These are phyloP conservation scores for Rhodotorula sp. DNA, from an alignment of 1,284 basidiomycete species.

Conservation along the genomic window DNA sequence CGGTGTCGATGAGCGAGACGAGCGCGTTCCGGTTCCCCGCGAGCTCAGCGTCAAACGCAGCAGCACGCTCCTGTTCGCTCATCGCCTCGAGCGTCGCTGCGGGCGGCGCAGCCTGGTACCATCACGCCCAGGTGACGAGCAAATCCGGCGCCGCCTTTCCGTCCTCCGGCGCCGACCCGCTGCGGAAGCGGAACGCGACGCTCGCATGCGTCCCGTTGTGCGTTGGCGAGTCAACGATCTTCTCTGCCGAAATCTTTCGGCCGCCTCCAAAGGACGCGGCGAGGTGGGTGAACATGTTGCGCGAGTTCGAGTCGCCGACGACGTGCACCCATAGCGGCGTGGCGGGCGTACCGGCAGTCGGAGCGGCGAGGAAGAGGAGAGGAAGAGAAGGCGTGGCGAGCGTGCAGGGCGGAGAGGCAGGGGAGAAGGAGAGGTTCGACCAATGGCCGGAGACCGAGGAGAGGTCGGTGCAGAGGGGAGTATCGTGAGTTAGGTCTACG, in stretches of 20 bases:
- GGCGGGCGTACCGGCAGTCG: neutral
- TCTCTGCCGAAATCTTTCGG: conserved; percentile 9
- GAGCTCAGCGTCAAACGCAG: neutral
- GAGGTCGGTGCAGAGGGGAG: conserved; percentile 15
- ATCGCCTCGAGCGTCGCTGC: neutral
- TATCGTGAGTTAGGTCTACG: neutral
- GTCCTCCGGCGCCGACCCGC: neutral
- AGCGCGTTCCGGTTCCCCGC: conserved; percentile 22
- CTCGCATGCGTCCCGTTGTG: conserved; percentile 35
- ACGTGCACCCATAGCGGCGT: conserved; percentile 33
- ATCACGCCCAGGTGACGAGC: conserved; percentile 39
- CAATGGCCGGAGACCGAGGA: conserved; percentile 25
- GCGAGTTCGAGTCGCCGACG: conserved; percentile 40
- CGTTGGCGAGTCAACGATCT: conserved; percentile 23
- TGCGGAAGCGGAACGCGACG: conserved; percentile 12
- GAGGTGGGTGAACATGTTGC: conserved; percentile 30
- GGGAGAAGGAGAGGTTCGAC: conserved; percentile 15
- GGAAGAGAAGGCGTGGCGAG: conserved; percentile 16
- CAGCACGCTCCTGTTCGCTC: neutral
- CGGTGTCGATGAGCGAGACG: conserved; percentile 18
- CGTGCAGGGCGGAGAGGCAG: conserved; percentile 7
- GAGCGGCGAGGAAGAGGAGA: neutral
- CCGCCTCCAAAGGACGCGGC: conserved; percentile 22
- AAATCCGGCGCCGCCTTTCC: conserved; percentile 10
- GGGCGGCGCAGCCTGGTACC: conserved; percentile 23